phyloP scores from a whole-genome alignment of 1,284 basidiomycete genomes.

The Athelia psychrophila region DNA sequence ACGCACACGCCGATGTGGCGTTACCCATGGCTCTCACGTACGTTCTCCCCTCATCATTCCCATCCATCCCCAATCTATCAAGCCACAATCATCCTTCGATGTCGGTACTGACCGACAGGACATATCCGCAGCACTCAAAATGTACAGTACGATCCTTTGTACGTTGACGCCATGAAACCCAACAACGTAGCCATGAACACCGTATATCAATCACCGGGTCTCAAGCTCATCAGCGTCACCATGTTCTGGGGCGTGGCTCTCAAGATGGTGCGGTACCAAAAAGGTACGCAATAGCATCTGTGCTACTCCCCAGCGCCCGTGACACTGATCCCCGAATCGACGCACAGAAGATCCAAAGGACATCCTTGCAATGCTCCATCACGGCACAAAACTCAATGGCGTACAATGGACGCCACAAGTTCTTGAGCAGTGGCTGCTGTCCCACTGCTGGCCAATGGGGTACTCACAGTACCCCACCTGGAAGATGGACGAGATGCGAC shows the following conservation, averaged over 20 bases:
- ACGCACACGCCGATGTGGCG: constrained; percentile 63
- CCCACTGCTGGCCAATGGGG: constrained; percentile 54
- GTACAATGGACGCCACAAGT: constrained; percentile 49
- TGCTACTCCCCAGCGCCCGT: not conserved
- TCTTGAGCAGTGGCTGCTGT: constrained; percentile 52
- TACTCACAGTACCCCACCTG: constrained; percentile 43
- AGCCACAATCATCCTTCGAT: not conserved
- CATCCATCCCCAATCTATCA: not conserved
- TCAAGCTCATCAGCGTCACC: constrained; percentile 56
- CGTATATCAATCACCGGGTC: constrained; percentile 51
- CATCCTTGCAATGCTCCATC: constrained; percentile 37
- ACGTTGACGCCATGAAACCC: constrained; percentile 43
- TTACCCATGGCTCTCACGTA: constrained; percentile 61
- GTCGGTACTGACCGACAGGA: constrained; percentile 1
- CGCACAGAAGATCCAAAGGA: constrained; percentile 44
- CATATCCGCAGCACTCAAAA: constrained; percentile 22
- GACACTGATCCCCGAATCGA: constrained; percentile 36
- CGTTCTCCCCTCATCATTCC: constrained; percentile 24
- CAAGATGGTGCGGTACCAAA: constrained; percentile 64
- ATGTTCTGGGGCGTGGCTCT: constrained; percentile 68
- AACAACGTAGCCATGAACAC: constrained; percentile 53
- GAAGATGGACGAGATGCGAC: constrained; percentile 40
- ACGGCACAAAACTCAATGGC: constrained; percentile 48
- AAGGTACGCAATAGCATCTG: constrained; percentile 22
- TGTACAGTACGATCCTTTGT: constrained; percentile 54